phyloP scores from a whole-genome alignment of 2,329 filamentous ascomycete genomes.

The Zymoseptoria crescenta region DNA sequence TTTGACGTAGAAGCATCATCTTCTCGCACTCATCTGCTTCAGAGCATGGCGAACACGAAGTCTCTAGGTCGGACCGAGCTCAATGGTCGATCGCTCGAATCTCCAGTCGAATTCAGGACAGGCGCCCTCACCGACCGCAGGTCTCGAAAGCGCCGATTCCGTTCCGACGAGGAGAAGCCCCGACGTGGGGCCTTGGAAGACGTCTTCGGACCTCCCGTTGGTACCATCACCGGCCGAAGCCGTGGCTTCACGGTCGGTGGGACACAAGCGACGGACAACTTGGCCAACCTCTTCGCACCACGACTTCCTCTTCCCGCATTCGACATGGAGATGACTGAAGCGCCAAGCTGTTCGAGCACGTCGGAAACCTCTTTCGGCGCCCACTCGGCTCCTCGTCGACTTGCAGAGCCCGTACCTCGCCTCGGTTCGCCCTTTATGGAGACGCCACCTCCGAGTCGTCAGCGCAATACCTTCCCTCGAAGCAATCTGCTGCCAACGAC shows the following conservation, averaged over 20 bases:
- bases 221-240: slow-evolving; percentile 50
- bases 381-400: slow-evolving; percentile 28
- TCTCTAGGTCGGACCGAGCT: slow-evolving; percentile 27
- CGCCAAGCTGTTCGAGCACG: slow-evolving; percentile 12
- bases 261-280: slow-evolving; percentile 43
- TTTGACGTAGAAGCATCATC: slow-evolving; percentile 29
- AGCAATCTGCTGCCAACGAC: slow-evolving; percentile 25
- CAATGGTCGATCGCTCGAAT: slow-evolving; percentile 33
- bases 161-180: slow-evolving; percentile 43
- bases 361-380: slow-evolving; percentile 15
- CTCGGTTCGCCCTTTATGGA: slow-evolving; percentile 43
- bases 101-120: slow-evolving; percentile 48
- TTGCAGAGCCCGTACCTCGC: slow-evolving; percentile 36
- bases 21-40: slow-evolving; percentile 24
- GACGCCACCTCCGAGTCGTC: slow-evolving; percentile 27
- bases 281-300: slow-evolving; percentile 49
- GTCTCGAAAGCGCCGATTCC: slow-evolving; percentile 51
- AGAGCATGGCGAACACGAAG: slow-evolving; percentile 29
- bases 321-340: slow-evolving; percentile 25
- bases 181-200: slow-evolving; percentile 38
- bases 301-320: slow-evolving; percentile 6
- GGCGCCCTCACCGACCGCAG: slow-evolving; percentile 44
- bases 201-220: slow-evolving; percentile 42
- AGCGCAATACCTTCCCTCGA: slow-evolving; percentile 42
- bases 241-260: slow-evolving; percentile 56